These are phyloP conservation scores for Talaromyces marneffei DNA, from an alignment of 2,329 filamentous ascomycete species.

Conservation along the genomic window DNA sequence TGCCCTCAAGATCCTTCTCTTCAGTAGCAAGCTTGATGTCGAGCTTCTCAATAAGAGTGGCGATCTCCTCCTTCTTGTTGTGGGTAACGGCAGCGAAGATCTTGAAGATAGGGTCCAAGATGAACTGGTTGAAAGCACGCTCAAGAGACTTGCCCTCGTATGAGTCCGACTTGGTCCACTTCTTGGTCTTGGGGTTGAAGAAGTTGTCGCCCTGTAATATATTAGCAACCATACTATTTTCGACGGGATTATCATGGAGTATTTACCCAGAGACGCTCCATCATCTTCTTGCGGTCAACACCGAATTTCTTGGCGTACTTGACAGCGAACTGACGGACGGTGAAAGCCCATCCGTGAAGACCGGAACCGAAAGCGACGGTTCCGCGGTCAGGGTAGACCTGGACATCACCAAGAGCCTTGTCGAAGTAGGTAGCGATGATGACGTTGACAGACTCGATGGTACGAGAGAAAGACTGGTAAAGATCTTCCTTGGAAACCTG, in stretches of 20 bases:
- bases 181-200: slow-evolving; percentile 99
- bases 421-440: slow-evolving; percentile 99
- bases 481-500: slow-evolving; percentile 98
- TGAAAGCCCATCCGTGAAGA: slow-evolving; percentile 99
- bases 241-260: background rate
- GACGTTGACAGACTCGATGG: slow-evolving; percentile 99
- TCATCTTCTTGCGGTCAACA: slow-evolving; percentile 99
- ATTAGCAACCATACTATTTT: background rate
- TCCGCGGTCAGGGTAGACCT: slow-evolving; percentile 96
- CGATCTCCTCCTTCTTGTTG: slow-evolving; percentile 93
- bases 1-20: slow-evolving; percentile 92
- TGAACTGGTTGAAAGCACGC: slow-evolving; percentile 99
- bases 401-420: slow-evolving; percentile 92
- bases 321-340: slow-evolving; percentile 91
- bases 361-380: slow-evolving; percentile 98
- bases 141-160: slow-evolving; percentile 84
- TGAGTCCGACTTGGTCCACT: slow-evolving; percentile 87
- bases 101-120: slow-evolving; percentile 99
- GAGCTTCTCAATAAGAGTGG: slow-evolving; percentile 81
- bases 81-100: slow-evolving; percentile 96
- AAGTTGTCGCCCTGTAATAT: slow-evolving; percentile 75
- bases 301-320: slow-evolving; percentile 99
- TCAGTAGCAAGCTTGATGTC: slow-evolving; percentile 82
- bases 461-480: slow-evolving; percentile 99
- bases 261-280: slow-evolving; percentile 86